Base-by-base conservation (phyloP, 2,329 filamentous ascomycete species). In the Calonectria ilicicola region DNA sequence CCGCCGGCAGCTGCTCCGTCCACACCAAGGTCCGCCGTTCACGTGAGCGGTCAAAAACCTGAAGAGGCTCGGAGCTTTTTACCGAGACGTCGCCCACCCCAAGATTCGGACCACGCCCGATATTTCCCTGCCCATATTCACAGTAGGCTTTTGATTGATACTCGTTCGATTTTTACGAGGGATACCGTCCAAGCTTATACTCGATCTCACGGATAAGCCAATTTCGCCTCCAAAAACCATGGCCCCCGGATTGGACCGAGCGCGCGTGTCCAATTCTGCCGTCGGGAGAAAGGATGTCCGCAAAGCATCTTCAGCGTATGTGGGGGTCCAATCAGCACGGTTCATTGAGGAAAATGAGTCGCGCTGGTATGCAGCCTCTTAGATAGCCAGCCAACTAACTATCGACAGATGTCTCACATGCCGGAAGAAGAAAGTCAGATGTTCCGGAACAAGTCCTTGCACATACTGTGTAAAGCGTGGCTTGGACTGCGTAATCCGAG, bases 361-460 rank as follows among this genome's bases (percentile, higher is more conserved):
- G 53, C 40, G 53, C 49, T 38, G 53, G 32, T 26, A 35, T 65
- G 63, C 23, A 23, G 42, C 42, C n/a, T 47, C 21, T 19, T 46
- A 60, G 27, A 19, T 65, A 17, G 47, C 46, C 53, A 58, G 66
- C 58, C 19, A 46, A 70, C 68, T 53, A 51, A 51, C 17, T 10
- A 27, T 7, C 56, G 42, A 3, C 53, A 79, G 78, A 19, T 79
- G 78, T 58, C 76, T 79, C 47, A 79, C 78, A 26, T 79, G 78
- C 60, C 77, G 78, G 42, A 79, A 79, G 76, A 79, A 79, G 60
- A 79, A 79, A 47, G 78, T 79, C 53, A 68, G 78, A 53, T 79
- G 78, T 26, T 79, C 78, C 15, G 78, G 78, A 26, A 79, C 77
- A 32, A 79, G 75, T 27, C 78, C 78, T 62, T 79, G 78, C 65